Base-by-base conservation (phyloP, 2,329 filamentous ascomycete genomes). In the Alternaria brassicicola region DNA sequence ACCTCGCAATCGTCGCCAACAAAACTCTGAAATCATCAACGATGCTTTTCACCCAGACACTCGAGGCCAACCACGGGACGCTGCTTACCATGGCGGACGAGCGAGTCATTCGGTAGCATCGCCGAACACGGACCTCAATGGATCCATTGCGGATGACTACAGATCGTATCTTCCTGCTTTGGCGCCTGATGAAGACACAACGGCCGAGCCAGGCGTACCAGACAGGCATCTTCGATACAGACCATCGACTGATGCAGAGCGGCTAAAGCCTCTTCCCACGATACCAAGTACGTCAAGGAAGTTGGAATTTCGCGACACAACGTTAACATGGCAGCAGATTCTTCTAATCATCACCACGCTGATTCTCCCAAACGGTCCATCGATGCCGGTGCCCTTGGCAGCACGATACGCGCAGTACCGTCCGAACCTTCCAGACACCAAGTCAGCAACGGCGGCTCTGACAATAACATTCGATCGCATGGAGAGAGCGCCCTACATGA, bases 191-290 rank as follows among this genome's bases (percentile, higher is more conserved):
- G 46, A 56, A 9, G 52, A 61, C n/a, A 23, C 54, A 13, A 35
- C 56, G 21, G 57, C 59, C 26, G 49, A 62, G 35, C 47, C 89
- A 69, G 86, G 72, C 47, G 62, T 76, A 9, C 71, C 73, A 8
- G 70, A 76, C 41, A 64, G 70, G 2, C 74, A 75, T 35, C 66
- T 70, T 6, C 59, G 46, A 3, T 68, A 65, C 33, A 62, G 63
- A 21, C 39, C 47, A 33, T 54, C 60, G 30, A 42, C 57, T 28
- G 45, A 63, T 54, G 19, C 26, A 1, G 52, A 30, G 8, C 54
- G 42, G 15, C 47, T 51, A 4, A 59, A 54, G 17, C 33, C 56
- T 30, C 55, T 62, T 23, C 54, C 56, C 26, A 30, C 41, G 15
- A 36, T 54, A 38, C 59, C 57, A 10, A 49, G 63, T 66, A 66